phyloP scores from a whole-genome alignment of 164 flowering plant genomes.

The Macadamia tetraphylla region DNA sequence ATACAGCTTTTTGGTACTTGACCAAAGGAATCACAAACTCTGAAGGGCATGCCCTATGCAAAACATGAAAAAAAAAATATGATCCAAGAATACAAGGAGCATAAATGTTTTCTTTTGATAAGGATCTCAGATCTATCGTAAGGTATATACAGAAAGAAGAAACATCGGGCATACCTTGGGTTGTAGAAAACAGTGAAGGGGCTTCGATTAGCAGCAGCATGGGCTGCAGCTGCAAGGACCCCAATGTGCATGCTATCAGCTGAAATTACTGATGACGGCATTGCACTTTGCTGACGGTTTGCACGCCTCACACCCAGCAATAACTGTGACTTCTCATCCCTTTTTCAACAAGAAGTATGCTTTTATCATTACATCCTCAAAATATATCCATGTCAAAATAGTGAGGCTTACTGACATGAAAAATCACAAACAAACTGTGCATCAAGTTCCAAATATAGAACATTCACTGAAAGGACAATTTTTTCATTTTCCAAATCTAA shows the following conservation, averaged over 20 bases:
- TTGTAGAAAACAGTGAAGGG: conserved; percentile 89
- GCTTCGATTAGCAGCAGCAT: conserved; percentile 88
- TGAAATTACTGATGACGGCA: conserved; percentile 93
- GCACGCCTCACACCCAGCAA: conserved; percentile 89
- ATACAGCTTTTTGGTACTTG: conserved; percentile 68
- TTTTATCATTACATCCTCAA: background rate
- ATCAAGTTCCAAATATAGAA: no score
- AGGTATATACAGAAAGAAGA: background rate
- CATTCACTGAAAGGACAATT: no score
- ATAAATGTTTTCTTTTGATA: background rate
- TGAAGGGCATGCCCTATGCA: conserved; percentile 80
- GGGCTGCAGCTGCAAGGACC: conserved; percentile 99
- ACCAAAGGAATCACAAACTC: conserved; percentile 81
- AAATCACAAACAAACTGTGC: background rate
- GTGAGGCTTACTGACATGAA: background rate
- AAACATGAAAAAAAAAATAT: background rate
- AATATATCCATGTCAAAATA: background rate
- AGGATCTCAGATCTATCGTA: background rate
- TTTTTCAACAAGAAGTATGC: conserved; percentile 14
- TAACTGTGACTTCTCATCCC: conserved; percentile 91
- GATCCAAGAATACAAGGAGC: conserved; percentile 3
- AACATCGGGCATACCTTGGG: conserved; percentile 52
- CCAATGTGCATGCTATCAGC: conserved; percentile 99
- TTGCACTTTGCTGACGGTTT: conserved; percentile 74
- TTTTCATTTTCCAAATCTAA: no score